These are phyloP conservation scores for Thalia dealbata DNA, from an alignment of 176 grass and related monocot species.

Conservation along the genomic window DNA sequence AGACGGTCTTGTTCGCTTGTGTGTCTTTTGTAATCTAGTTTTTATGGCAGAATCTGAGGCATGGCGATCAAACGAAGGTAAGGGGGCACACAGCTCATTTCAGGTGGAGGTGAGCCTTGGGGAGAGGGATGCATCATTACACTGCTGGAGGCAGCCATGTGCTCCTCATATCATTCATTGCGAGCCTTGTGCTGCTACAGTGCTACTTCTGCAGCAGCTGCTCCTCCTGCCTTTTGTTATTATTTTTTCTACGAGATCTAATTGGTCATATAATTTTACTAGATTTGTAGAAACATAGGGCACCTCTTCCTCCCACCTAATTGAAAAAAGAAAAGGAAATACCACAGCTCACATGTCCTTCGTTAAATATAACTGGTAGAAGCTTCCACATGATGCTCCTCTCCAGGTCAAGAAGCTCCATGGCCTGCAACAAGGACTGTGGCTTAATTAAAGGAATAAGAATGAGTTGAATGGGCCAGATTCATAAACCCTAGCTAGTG, in stretches of 20 bases:
- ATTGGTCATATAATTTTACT: neutral
- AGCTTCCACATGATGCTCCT: neutral
- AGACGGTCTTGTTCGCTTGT: neutral
- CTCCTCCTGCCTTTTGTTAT: no score
- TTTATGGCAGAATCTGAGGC: neutral
- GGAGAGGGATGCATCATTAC: neutral
- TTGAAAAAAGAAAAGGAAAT: neutral
- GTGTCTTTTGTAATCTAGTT: neutral
- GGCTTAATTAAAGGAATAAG: no score
- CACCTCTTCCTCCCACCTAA: neutral
- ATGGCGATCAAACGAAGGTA: neutral
- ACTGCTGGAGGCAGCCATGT: neutral
- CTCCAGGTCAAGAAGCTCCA: neutral
- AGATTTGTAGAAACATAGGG: neutral
- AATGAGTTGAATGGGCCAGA: no score
- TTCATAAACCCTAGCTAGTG: no score
- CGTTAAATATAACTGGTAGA: neutral
- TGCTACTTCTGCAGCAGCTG: no score
- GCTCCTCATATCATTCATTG: constrained; percentile 2
- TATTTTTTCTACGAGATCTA: no score
- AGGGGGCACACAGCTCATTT: neutral
- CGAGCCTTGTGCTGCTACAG: neutral
- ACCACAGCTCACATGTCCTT: neutral
- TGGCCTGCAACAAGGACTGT: no score
- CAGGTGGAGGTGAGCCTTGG: constrained; percentile 10